Evolutionary conservation across 768 basidiomycete species (phyloP).

Genomic region (Vararia minispora): DNA sequence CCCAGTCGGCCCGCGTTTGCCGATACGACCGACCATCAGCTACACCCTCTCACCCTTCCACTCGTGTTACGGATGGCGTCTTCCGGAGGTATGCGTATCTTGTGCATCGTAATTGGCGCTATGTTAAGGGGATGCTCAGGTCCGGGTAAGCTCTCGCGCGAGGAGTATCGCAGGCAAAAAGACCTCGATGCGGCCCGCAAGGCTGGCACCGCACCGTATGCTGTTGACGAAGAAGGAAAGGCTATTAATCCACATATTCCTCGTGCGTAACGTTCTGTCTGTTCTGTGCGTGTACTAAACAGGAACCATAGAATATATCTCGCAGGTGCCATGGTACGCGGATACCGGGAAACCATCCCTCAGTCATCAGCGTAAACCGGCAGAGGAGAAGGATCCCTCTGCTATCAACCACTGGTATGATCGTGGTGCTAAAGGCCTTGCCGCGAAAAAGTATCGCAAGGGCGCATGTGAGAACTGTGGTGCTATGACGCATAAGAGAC

Average conservation of each 20-base stretch:
- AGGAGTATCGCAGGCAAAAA: slow-evolving; percentile 91
- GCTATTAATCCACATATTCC: slow-evolving; percentile 99
- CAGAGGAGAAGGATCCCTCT: slow-evolving; percentile 39
- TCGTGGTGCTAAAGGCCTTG: slow-evolving; percentile 77
- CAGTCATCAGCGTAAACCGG: slow-evolving; percentile 80
- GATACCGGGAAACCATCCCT: slow-evolving; percentile 90
- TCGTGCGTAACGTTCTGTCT: slow-evolving; percentile 40
- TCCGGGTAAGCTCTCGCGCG: slow-evolving; percentile 80
- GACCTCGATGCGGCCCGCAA: slow-evolving; percentile 97
- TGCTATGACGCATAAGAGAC: slow-evolving; percentile 83
- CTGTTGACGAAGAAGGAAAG: slow-evolving; percentile 88
- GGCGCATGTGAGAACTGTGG: slow-evolving; percentile 99
- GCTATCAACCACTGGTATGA: slow-evolving; percentile 88
- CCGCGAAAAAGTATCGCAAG: slow-evolving; percentile 93
- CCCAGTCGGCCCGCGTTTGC: too few species aligned
- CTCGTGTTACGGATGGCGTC: too few species aligned
- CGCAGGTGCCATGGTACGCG: slow-evolving; percentile 97
- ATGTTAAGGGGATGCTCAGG: slow-evolving; percentile 16
- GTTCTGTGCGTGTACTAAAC: not conserved
- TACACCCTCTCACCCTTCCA: too few species aligned
- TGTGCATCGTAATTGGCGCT: not conserved
- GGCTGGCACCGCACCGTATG: slow-evolving; percentile 95
- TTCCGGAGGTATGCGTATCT: slow-evolving; percentile 9
- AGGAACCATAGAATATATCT: slow-evolving; percentile 72
- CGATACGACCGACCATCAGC: too few species aligned